Evolutionary conservation across 371 early-diverging fungal species (phyloP).

Genomic region (Rhizopus microsporus): DNA sequence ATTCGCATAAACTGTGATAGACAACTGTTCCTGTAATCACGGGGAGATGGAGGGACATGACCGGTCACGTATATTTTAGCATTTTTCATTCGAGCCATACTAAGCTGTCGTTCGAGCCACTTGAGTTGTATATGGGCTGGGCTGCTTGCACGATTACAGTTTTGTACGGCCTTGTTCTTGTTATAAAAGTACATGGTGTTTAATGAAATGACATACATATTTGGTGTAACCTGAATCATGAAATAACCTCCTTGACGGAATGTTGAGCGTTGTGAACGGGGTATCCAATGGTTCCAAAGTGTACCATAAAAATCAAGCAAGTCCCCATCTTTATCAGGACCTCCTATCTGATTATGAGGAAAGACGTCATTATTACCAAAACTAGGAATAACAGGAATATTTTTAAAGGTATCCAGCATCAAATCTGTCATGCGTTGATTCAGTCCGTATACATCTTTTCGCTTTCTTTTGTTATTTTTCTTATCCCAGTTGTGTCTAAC

Average conservation of each 20-base stretch:
- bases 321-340: slow-evolving; percentile 18
- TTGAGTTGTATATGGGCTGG: slow-evolving; percentile 68
- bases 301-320: slow-evolving; percentile 42
- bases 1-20: slow-evolving; percentile 60
- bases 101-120: slow-evolving; percentile 70
- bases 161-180: slow-evolving; percentile 67
- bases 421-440: slow-evolving; percentile 43
- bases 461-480: slow-evolving; percentile 54
- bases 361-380: slow-evolving; percentile 85
- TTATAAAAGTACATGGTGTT: slow-evolving; percentile 77
- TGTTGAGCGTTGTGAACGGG: slow-evolving; percentile 51
- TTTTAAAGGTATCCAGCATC: slow-evolving; percentile 36
- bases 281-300: slow-evolving; percentile 65
- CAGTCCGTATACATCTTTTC: slow-evolving; percentile 55
- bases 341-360: slow-evolving; percentile 65
- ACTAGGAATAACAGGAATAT: slow-evolving; percentile 61
- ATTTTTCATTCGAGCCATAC: slow-evolving; percentile 33
- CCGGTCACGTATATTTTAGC: slow-evolving; percentile 64
- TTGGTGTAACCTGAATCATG: slow-evolving; percentile 51
- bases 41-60: slow-evolving; percentile 73
- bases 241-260: slow-evolving; percentile 77
- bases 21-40: slow-evolving; percentile 68
- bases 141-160: slow-evolving; percentile 56
- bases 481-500: slow-evolving; percentile 77
- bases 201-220: slow-evolving; percentile 57